A percentile compares a stretch with the other conserved stretches of the same genome.
phyloP scores from a whole-genome alignment of 2,329 filamentous ascomycete species.

The Lecanoromycetidae sp. region DNA sequence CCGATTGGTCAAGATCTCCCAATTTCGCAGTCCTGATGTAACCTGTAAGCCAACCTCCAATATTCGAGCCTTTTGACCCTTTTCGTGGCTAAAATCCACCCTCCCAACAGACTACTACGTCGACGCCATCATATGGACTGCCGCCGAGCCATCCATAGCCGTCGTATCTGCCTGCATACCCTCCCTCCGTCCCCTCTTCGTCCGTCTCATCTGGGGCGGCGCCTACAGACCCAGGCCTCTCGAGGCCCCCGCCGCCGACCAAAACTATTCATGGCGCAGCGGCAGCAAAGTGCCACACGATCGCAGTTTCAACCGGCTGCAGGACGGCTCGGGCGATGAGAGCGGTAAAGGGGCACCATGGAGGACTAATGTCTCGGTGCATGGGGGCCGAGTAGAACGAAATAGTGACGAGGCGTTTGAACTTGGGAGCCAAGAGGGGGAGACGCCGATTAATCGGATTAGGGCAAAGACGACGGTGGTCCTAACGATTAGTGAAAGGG shows the following conservation, averaged over 20 bases:
- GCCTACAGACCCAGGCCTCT: constrained; percentile 1
- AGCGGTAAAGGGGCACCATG: neutral
- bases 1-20: neutral
- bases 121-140: constrained; percentile 27
- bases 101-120: constrained; percentile 22
- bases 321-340: neutral
- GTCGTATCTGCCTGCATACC: constrained; percentile 28
- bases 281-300: neutral
- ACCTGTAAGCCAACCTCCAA: constrained; percentile 1
- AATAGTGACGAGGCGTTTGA: constrained; percentile 52
- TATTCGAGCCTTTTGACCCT: too few species aligned
- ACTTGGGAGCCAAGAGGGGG: constrained; percentile 33
- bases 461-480: constrained; percentile 8
- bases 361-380: constrained; percentile 6
- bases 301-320: constrained; percentile 9
- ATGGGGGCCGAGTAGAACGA: constrained; percentile 30
- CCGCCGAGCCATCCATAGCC: constrained; percentile 27
- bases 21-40: neutral
- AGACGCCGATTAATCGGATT: constrained; percentile 7
- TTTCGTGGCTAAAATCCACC: too few species aligned
- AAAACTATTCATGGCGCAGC: neutral
- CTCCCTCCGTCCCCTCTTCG: constrained; percentile 24
- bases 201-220: constrained; percentile 6
- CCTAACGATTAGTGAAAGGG: constrained; percentile 8
- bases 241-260: neutral